Conservation (phyloP, 1,284 basidiomycete species). For the Melanopsichium pennsylvanicum region DNA sequence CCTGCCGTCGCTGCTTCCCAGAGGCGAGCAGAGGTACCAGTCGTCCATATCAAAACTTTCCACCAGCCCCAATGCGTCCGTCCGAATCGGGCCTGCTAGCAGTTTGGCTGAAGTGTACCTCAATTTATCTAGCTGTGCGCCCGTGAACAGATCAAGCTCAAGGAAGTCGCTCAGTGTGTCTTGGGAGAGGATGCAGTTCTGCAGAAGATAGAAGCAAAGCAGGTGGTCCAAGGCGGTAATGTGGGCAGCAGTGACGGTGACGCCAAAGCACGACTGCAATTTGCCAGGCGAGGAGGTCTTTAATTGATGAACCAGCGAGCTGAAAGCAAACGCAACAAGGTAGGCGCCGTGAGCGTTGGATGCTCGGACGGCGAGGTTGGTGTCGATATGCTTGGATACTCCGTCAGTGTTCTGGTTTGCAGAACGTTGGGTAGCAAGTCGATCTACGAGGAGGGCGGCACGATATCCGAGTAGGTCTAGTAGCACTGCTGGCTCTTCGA, state of each 20-base stretch:
- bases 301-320: slow-evolving; percentile 17
- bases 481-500: slow-evolving; percentile 21
- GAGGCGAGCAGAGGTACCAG: slow-evolving; percentile 54
- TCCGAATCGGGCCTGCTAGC: slow-evolving; percentile 25
- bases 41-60: slow-evolving; percentile 58
- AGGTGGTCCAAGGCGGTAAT: slow-evolving; percentile 20
- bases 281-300: not conserved
- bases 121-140: slow-evolving; percentile 20
- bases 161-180: slow-evolving; percentile 28
- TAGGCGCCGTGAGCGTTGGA: slow-evolving; percentile 45
- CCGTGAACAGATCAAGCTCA: slow-evolving; percentile 17
- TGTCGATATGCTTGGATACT: slow-evolving; percentile 38
- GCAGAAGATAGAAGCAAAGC: slow-evolving; percentile 40
- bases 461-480: slow-evolving; percentile 38
- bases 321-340: slow-evolving; percentile 41
- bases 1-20: slow-evolving; percentile 48
- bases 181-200: slow-evolving; percentile 42
- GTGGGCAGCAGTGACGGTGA: slow-evolving; percentile 4
- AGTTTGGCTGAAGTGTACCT: slow-evolving; percentile 16
- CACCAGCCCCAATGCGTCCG: slow-evolving; percentile 44
- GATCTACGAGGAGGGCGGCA: slow-evolving; percentile 32
- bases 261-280: slow-evolving; percentile 16
- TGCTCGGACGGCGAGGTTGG: slow-evolving; percentile 43
- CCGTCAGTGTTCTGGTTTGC: slow-evolving; percentile 4
- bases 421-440: slow-evolving; percentile 36